Conservation (phyloP, 148 eudicot species). For the Euryodendron excelsum region DNA sequence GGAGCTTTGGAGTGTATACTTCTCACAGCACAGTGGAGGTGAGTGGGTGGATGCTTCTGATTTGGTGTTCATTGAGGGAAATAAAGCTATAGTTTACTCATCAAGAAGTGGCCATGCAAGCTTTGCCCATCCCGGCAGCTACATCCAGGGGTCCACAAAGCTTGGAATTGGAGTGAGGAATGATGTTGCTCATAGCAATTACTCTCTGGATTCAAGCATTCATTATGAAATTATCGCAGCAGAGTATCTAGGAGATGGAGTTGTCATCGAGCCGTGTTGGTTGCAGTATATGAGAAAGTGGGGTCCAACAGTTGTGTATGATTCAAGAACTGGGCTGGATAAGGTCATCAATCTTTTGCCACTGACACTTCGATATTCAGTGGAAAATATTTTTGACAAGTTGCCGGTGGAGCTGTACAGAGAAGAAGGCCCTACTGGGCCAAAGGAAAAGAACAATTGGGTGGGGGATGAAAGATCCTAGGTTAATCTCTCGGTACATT, state of each 20-base stretch:
- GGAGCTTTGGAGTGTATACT: constrained; percentile 60
- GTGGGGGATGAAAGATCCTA: constrained; percentile 79
- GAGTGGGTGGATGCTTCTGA: constrained; percentile 65
- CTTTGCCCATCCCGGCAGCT: constrained; percentile 64
- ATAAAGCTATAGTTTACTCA: constrained; percentile 60
- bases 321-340: constrained; percentile 61
- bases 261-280: constrained; percentile 61
- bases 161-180: constrained; percentile 83
- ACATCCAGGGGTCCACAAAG: constrained; percentile 69
- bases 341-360: constrained; percentile 58
- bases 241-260: constrained; percentile 63
- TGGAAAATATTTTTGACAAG: constrained; percentile 42
- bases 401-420: constrained; percentile 63
- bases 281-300: constrained; percentile 83
- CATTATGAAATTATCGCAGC: constrained; percentile 68
- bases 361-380: constrained; percentile 29
- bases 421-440: constrained; percentile 91
- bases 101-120: constrained; percentile 82
- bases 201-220: constrained; percentile 59
- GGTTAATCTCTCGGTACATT: neutral
- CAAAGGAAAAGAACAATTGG: constrained; percentile 98
- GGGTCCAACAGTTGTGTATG: constrained; percentile 73
- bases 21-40: constrained; percentile 91
- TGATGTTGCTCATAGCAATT: constrained; percentile 58
- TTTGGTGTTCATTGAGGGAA: constrained; percentile 76